Base-by-base conservation (phyloP, 2,329 filamentous ascomycete species). In the Aspergillus awamori region DNA sequence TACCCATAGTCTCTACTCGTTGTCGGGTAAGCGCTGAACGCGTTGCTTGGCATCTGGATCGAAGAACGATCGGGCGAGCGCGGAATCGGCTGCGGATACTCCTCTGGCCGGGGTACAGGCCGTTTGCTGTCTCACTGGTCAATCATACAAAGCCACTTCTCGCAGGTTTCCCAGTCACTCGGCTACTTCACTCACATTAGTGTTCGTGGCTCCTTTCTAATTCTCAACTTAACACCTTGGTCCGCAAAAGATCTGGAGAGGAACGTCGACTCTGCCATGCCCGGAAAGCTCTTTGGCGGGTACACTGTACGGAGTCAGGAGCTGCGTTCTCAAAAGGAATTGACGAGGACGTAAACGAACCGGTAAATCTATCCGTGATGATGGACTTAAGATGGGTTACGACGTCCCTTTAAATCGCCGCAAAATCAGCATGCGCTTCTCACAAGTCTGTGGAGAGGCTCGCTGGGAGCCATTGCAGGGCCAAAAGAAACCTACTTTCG, bases 221-320 rank as follows among this genome's bases (percentile, higher is more conserved):
- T 83, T 56, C 92, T 85, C 33, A 97, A 80, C 55, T 92, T 88
- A 13, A 96, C 91, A 8, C 93, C 93, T 73, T 96, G 92, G 69
- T 96, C 92, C 65, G 90, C 90, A 75, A 97, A 94, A 0, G 89
- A 88, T 55, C 91, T 85, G 0, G 92, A 95, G 47, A 96, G 79
- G 67, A 88, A 87, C 0, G 92, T 95, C 1, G 92, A 96, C 74
- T 94, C 90, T 49, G 86, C 83, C 85, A 95, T 89, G 36, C 92
- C 91, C 10, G 88, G 88, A 72, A 92, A 95, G 58, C 87, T 87
- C 74, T 92, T 93, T 28, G 85, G 76, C 49, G 76, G 74, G 22
- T 73, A 74, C 5, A 79, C 77, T 79, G 60, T n/a, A 53, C 28
- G 51, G 20, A 28, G 58, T 69, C 53, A 73, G 60, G 38, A 39